These are phyloP conservation scores for Xerocomus nothofagi DNA, from an alignment of 1,284 basidiomycete species.

Conservation along the genomic window DNA sequence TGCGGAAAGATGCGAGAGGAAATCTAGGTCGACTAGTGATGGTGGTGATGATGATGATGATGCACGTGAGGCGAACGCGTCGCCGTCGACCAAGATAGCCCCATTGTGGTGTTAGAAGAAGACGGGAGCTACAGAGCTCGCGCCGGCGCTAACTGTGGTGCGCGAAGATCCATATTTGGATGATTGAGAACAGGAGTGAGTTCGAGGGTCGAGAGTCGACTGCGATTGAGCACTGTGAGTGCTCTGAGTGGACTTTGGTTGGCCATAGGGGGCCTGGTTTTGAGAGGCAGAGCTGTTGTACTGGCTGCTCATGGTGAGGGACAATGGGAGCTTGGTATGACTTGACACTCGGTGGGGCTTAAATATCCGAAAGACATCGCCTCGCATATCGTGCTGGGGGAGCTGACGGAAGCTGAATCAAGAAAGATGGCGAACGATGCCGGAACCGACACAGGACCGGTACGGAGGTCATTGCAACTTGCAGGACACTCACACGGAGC, in stretches of 20 bases:
- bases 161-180: conserved; percentile 40
- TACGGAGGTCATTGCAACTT: conserved; percentile 18
- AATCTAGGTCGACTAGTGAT: background rate
- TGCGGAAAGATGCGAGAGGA: conserved; percentile 8
- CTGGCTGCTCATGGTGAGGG: conserved; percentile 43
- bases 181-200: conserved; percentile 29
- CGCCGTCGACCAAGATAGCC: background rate
- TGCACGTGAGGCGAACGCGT: background rate
- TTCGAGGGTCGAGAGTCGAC: conserved; percentile 21
- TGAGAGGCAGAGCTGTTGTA: conserved; percentile 38
- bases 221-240: conserved; percentile 23
- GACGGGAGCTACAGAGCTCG: conserved; percentile 44
- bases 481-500: conserved; percentile 18
- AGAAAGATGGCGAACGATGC: conserved; percentile 25
- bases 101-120: conserved; percentile 45
- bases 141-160: conserved; percentile 45
- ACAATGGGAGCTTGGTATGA: conserved; percentile 11
- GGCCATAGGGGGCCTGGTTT: conserved; percentile 20
- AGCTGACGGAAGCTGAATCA: conserved; percentile 23
- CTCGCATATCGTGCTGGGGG: conserved; percentile 19
- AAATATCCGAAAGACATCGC: conserved; percentile 35
- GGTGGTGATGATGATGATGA: background rate
- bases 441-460: conserved; percentile 35
- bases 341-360: conserved; percentile 17
- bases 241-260: conserved; percentile 27